Evolutionary conservation across 2,329 filamentous ascomycete genomes (phyloP).

Genomic region (Claviceps sp.): DNA sequence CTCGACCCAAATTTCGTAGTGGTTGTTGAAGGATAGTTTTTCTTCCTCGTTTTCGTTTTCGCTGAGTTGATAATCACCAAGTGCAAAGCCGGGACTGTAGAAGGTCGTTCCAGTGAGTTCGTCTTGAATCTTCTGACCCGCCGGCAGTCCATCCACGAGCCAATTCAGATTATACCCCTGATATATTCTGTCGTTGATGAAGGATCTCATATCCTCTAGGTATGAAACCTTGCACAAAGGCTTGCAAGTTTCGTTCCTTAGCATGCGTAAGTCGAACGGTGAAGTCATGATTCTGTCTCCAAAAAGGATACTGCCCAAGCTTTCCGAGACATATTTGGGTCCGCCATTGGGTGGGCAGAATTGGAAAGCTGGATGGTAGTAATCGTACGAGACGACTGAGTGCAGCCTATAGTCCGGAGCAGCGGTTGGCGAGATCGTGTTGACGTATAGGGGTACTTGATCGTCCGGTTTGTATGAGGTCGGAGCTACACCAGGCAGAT

Average conservation of each 20-base stretch:
- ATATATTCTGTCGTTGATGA: conserved; percentile 70
- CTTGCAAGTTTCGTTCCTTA: conserved; percentile 76
- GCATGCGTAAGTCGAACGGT: conserved; percentile 81
- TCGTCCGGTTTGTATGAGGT: conserved; percentile 78
- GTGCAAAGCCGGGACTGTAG: conserved; percentile 73
- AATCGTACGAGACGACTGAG: conserved; percentile 92
- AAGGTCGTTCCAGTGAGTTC: conserved; percentile 64
- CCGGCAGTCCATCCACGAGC: conserved; percentile 88
- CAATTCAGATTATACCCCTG: conserved; percentile 90
- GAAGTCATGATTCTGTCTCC: conserved; percentile 97
- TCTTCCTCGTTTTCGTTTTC: conserved; percentile 43
- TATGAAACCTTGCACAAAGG: conserved; percentile 56
- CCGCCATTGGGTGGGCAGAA: conserved; percentile 75
- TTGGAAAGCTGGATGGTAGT: conserved; percentile 78
- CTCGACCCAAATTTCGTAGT: conserved; percentile 88
- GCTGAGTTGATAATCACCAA: conserved; percentile 33
- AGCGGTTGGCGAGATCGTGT: conserved; percentile 77
- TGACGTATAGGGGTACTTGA: conserved; percentile 77
- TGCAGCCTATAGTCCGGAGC: conserved; percentile 70
- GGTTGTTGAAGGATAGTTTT: conserved; percentile 66
- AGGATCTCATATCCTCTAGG: conserved; percentile 52
- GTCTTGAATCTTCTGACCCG: conserved; percentile 71
- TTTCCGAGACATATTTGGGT: conserved; percentile 66
- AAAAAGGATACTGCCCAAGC: conserved; percentile 85
- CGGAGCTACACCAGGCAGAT: conserved; percentile 89